phyloP scores from a whole-genome alignment of 2,329 filamentous ascomycete genomes.

The Tolypocladium tropicale region DNA sequence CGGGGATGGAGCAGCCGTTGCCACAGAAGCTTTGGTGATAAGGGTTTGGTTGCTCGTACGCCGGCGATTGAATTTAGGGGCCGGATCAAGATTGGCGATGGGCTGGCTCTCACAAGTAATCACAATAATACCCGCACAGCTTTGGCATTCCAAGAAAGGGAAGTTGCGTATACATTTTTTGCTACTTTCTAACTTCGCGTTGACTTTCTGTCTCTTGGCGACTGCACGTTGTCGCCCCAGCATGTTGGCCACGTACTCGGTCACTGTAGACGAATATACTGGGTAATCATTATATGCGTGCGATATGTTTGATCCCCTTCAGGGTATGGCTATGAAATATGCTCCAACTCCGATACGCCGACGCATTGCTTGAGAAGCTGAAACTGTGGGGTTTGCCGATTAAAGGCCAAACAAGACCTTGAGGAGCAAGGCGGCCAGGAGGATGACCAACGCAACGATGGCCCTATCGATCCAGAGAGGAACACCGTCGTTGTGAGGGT shows the following conservation, averaged over 20 bases:
- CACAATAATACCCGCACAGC: not conserved
- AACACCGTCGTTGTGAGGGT: conserved; percentile 33
- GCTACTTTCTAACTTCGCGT: too few species aligned
- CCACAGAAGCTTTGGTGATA: not conserved
- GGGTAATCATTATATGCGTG: not conserved
- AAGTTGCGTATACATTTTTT: too few species aligned
- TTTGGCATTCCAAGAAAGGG: too few species aligned
- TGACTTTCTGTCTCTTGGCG: too few species aligned
- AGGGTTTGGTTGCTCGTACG: not conserved
- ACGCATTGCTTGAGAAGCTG: not conserved
- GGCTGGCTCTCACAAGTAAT: not conserved
- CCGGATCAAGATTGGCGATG: not conserved
- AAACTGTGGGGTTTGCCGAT: not conserved
- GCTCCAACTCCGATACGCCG: not conserved
- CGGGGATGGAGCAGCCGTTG: not conserved
- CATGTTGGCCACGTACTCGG: not conserved
- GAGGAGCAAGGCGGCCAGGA: conserved; percentile 60
- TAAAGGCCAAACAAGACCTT: conserved; percentile 34
- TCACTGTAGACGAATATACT: not conserved
- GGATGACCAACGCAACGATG: conserved; percentile 62
- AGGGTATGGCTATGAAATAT: not conserved
- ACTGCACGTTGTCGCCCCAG: not conserved
- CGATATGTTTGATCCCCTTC: not conserved
- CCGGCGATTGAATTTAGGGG: not conserved
- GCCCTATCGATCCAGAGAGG: conserved; percentile 71